phyloP scores from a whole-genome alignment of 345 rosid species.

The Eucalyptus globulus region DNA sequence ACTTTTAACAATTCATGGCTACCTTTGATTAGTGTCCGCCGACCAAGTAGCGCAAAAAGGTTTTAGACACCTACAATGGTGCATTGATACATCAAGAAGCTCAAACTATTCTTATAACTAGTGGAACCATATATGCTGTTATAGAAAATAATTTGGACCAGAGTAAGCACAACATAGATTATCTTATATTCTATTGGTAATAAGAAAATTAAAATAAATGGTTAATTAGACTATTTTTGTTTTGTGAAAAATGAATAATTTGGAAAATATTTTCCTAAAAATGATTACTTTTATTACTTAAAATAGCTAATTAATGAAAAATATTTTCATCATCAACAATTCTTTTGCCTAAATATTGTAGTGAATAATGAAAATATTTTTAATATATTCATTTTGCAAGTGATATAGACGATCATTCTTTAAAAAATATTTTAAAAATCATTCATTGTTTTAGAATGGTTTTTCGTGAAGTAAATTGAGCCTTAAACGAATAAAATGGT shows the following conservation, averaged over 20 bases:
- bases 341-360: background rate
- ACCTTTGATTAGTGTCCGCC: background rate
- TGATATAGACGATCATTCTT: too few relatives aligned
- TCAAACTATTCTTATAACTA: background rate
- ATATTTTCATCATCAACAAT: too few relatives aligned
- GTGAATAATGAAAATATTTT: too few relatives aligned
- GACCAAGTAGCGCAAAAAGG: background rate
- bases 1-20: background rate
- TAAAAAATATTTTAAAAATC: too few relatives aligned
- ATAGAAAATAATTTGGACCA: background rate
- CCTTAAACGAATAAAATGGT: background rate
- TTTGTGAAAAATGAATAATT: too few relatives aligned
- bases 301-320: too few relatives aligned
- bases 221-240: background rate
- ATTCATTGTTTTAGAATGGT: too few relatives aligned
- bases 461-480: background rate
- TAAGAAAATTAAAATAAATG: background rate
- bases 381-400: too few relatives aligned
- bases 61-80: background rate
- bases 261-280: too few relatives aligned
- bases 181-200: background rate
- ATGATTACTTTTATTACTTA: too few relatives aligned
- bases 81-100: background rate
- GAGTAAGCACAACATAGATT: background rate
- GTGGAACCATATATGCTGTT: background rate